These are phyloP conservation scores for Kingdonia uniflora DNA, from an alignment of 164 flowering plant genomes.

Conservation along the genomic window DNA sequence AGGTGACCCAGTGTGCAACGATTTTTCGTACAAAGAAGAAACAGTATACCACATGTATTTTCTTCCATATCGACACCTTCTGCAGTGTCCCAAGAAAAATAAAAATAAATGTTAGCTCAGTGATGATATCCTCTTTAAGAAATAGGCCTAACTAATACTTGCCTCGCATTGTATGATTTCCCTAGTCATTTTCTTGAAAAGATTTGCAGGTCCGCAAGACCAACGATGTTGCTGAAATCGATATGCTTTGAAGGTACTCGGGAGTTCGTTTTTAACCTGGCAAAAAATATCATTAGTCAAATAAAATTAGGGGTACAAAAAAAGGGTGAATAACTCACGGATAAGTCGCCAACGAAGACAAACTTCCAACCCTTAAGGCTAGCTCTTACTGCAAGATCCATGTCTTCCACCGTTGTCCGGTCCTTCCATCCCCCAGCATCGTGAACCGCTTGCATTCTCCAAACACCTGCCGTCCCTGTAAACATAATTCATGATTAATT, in stretches of 20 bases:
- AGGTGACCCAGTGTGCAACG: slow-evolving; percentile 60
- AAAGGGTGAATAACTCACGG: slow-evolving; percentile 17
- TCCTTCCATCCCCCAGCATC: slow-evolving; percentile 88
- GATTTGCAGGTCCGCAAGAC: slow-evolving; percentile 87
- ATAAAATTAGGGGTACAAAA: neutral
- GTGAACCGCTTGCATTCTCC: slow-evolving; percentile 46
- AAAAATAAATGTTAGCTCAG: too few species aligned
- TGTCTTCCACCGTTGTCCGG: slow-evolving; percentile 68
- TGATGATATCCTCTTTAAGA: too few species aligned
- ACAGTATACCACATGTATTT: slow-evolving; percentile 44
- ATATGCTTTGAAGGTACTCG: slow-evolving; percentile 69
- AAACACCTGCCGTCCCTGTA: slow-evolving; percentile 71
- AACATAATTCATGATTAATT: neutral
- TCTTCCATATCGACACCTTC: slow-evolving; percentile 61
- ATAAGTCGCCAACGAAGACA: slow-evolving; percentile 41
- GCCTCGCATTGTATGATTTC: slow-evolving; percentile 46
- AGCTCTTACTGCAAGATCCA: slow-evolving; percentile 74
- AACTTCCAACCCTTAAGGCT: slow-evolving; percentile 74
- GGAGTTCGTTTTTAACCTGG: slow-evolving; percentile 71
- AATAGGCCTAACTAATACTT: slow-evolving; percentile 1
- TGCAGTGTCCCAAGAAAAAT: slow-evolving; percentile 20
- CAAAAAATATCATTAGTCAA: neutral
- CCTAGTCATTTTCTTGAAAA: slow-evolving; percentile 52
- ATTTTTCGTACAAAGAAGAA: slow-evolving; percentile 79
- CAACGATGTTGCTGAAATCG: slow-evolving; percentile 76